Evolutionary conservation across 2,329 filamentous ascomycete genomes (phyloP).

Genomic region (Beauveria sp.): DNA sequence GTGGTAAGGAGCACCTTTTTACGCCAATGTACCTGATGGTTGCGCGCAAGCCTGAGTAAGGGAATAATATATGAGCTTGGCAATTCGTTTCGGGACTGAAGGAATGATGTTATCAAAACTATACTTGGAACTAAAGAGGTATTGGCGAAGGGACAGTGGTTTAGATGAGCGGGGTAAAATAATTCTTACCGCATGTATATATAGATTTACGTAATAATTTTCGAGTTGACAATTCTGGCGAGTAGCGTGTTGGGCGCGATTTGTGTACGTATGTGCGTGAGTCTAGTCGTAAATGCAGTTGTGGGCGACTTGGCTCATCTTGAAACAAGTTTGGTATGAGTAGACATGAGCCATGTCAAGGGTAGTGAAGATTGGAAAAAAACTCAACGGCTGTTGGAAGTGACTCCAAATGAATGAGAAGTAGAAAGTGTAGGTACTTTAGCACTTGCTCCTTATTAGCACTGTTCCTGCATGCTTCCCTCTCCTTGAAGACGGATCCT

Average conservation of each 20-base stretch:
- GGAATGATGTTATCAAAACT: neutral
- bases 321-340: no score
- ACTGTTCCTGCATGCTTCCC: no score
- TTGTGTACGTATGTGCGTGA: no score
- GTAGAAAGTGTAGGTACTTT: no score
- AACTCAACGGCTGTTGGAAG: no score
- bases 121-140: neutral
- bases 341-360: no score
- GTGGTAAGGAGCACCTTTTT: constrained; percentile 77
- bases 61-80: neutral
- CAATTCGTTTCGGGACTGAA: neutral
- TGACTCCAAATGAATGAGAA: no score
- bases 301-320: neutral
- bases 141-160: neutral
- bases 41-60: constrained; percentile 61
- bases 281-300: neutral
- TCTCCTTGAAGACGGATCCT: no score
- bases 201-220: constrained; percentile 11
- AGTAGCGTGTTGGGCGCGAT: neutral
- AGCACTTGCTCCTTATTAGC: no score
- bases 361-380: no score
- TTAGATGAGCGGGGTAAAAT: neutral
- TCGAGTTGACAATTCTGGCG: neutral
- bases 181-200: constrained; percentile 10
- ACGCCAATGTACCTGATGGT: constrained; percentile 96